A percentile compares a stretch with the other conserved stretches of the same genome.
phyloP scores from a whole-genome alignment of 345 rosid genomes.

The Zanthoxylum bungeanum region DNA sequence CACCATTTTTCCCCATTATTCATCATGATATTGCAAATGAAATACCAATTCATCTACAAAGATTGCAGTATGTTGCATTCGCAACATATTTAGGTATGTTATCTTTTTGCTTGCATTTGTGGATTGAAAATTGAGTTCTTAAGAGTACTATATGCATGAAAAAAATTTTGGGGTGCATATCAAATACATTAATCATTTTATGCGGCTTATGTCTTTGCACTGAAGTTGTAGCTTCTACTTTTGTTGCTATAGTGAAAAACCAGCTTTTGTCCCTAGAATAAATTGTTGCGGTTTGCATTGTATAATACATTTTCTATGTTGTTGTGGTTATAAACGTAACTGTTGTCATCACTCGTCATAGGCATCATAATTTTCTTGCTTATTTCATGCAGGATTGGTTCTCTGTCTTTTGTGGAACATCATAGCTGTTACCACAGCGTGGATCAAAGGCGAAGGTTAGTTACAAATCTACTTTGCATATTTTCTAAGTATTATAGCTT shows the following conservation, averaged over 20 bases:
- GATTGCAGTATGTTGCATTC: conserved; percentile 69
- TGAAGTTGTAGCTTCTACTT: not conserved
- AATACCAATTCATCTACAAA: conserved; percentile 82
- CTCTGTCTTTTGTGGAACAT: conserved; percentile 86
- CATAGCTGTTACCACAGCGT: conserved; percentile 71
- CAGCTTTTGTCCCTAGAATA: not conserved
- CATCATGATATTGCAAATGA: conserved; percentile 88
- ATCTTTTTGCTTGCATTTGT: conserved; percentile 1
- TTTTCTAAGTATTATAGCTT: not conserved
- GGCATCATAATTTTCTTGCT: not conserved
- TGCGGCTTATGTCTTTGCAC: not conserved
- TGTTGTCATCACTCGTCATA: too few species aligned
- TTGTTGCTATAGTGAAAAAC: not conserved
- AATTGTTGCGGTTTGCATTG: not conserved
- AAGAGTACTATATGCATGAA: not conserved
- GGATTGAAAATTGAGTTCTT: not conserved
- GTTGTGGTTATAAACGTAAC: not conserved
- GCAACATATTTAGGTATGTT: conserved; percentile 64
- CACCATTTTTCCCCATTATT: conserved; percentile 76
- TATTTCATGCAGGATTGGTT: conserved; percentile 60
- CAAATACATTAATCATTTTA: not conserved
- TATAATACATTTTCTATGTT: not conserved
- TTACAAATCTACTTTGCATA: conserved; percentile 7
- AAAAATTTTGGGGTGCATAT: not conserved
- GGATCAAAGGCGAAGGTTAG: conserved; percentile 85